phyloP scores from a whole-genome alignment of 331 rosid species.

The Malus hybrid region DNA sequence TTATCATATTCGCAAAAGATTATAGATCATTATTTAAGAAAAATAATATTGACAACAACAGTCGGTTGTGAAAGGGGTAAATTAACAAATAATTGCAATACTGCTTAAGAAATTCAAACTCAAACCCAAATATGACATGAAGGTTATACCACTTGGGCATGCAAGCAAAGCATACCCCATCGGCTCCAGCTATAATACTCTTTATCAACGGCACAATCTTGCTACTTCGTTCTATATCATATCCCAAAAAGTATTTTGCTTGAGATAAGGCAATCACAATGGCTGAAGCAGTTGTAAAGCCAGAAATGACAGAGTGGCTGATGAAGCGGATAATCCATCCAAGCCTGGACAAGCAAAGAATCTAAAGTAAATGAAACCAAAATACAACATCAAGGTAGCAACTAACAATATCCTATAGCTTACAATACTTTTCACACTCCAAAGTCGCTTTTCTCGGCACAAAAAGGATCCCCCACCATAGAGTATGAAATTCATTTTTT shows the following conservation, averaged over 20 bases:
- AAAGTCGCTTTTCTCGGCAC: not conserved
- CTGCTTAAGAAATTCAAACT: not conserved
- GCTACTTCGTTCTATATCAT: constrained; percentile 64
- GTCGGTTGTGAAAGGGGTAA: not conserved
- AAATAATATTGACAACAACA: not conserved
- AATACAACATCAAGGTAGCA: not conserved
- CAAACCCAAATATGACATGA: not conserved
- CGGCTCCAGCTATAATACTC: constrained; percentile 85
- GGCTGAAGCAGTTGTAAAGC: constrained; percentile 94
- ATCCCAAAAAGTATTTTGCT: constrained; percentile 86
- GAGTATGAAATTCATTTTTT: not conserved
- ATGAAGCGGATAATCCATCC: constrained; percentile 98
- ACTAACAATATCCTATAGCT: not conserved
- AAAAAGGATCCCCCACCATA: not conserved
- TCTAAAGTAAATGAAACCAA: constrained; percentile 4
- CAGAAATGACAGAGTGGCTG: constrained; percentile 98
- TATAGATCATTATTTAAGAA: not conserved
- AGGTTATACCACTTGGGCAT: constrained; percentile 15
- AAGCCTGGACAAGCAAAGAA: constrained; percentile 55
- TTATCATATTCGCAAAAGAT: not conserved
- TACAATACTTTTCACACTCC: not conserved
- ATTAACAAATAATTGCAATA: not conserved
- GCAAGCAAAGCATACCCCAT: constrained; percentile 59
- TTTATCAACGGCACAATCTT: constrained; percentile 73
- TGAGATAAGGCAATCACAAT: constrained; percentile 93